These are phyloP conservation scores for Mucor indicus DNA, from an alignment of 371 early-diverging fungal species.

Conservation along the genomic window DNA sequence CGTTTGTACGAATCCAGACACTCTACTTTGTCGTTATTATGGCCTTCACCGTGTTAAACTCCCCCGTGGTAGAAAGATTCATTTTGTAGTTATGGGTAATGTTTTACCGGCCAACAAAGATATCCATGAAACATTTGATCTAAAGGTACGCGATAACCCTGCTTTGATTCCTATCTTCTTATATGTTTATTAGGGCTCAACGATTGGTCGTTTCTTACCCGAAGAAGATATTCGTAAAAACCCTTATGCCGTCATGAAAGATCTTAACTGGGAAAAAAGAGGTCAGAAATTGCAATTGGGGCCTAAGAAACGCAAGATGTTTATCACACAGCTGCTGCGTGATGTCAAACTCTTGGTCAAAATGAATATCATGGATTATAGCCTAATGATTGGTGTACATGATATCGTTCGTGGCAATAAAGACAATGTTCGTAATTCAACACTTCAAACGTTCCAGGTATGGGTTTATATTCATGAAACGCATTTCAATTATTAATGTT, in stretches of 20 bases:
- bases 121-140: slow-evolving; percentile 89
- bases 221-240: slow-evolving; percentile 70
- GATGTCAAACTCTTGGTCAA: slow-evolving; percentile 84
- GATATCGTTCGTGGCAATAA: slow-evolving; percentile 78
- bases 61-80: slow-evolving; percentile 90
- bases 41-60: slow-evolving; percentile 95
- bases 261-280: slow-evolving; percentile 86
- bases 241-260: slow-evolving; percentile 87
- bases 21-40: slow-evolving; percentile 91
- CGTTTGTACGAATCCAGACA: slow-evolving; percentile 87
- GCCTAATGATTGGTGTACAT: slow-evolving; percentile 87
- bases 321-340: slow-evolving; percentile 78
- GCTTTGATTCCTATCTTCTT: neutral
- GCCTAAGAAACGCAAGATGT: slow-evolving; percentile 70
- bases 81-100: slow-evolving; percentile 96
- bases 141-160: no score
- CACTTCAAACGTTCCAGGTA: slow-evolving; percentile 69
- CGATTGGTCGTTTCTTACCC: slow-evolving; percentile 75
- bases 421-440: slow-evolving; percentile 81
- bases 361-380: slow-evolving; percentile 86
- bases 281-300: slow-evolving; percentile 76
- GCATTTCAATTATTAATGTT: no score
- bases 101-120: slow-evolving; percentile 92
- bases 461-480: no score
- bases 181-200: slow-evolving; percentile 71